Base-by-base conservation (phyloP, 192 early-diverging fungal species). In the Rhizoclosmatium sp. region DNA sequence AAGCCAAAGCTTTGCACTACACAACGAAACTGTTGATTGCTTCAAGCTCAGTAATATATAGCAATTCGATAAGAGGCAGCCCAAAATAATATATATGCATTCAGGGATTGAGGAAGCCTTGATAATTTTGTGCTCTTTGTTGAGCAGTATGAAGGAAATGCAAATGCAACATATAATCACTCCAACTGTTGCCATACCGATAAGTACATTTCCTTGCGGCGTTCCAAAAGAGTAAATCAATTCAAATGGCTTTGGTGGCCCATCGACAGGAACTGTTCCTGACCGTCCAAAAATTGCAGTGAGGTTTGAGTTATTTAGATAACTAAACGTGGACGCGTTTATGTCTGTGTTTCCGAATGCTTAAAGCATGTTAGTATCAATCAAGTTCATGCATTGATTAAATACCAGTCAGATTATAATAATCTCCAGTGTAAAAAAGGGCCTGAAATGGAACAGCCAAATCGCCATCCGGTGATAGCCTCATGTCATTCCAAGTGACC, bases 361-460 rank as follows among this genome's bases (percentile, higher is more conserved):
- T 69, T 19, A 56, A 19, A 56, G n/a, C n/a, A 56, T 7, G 54
- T 56, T 10, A 56, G 19, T 56, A 56, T 7, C 19, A 19, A 56
- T 7, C 7, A 7, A 56, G 54, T 56, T 56, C 9, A 56, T 10
- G 19, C 7, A 56, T n/a, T n/a, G n/a, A 56, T 19, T 10, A 19
- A 7, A 56, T 10, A 58, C 23, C 70, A 40, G 31, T 58, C 19
- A 42, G 51, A 16, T 71, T 58, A n/a, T 40, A 40, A 58, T 21
- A 23, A 49, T 71, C 54, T 39, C 70, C 70, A 42, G 70, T 71
- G 58, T 40, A 71, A 44, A 58, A 71, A 14, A 14, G 49, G 31
- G 58, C 19, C 41, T 58, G 54, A 3, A 31, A 71, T 9, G 70
- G 70, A 9, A 41, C 9, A 58, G n/a, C n/a, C n/a, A n/a, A n/a